Base-by-base conservation (phyloP, 768 basidiomycete species). In the Panaeolus papilionaceus region DNA sequence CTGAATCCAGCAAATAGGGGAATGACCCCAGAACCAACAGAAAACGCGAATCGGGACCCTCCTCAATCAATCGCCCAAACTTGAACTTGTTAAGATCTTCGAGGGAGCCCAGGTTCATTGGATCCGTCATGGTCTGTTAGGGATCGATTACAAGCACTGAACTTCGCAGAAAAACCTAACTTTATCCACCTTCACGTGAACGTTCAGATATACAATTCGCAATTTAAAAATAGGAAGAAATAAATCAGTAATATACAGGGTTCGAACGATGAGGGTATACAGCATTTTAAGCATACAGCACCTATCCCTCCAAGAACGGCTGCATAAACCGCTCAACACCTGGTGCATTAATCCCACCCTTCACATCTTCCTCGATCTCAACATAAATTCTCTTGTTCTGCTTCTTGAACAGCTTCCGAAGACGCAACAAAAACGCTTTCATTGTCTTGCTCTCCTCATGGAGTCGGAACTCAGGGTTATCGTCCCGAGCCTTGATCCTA, bases 1-100 rank as follows among this genome's bases (percentile, higher is more conserved):
- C 66, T 0, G 33, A 33, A 33, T 33, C 33, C 33, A 33, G 5
- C 33, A 75, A 64, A 33, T 69, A 65, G 26, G 80, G 86, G 14
- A 93, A 80, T 0, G 82, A 86, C 3, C 95, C 94, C 1, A 96
- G 86, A 7, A 95, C 79, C 51, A 84, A 87, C 33, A 93, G 68
- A 5, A 83, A 85, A 67, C 88, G 89, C 1, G 86, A 85, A 12
- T 85, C 72, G 0, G 89, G 81, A 75, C 92, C 92, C 80, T 89
- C 85, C 64, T 88, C 83, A 49, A 90, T 78, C 40, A 88, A 69
- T 45, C 81, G 82, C 40, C 89, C 86, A 58, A 88, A 87, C 11
- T 70, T 68, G 72, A 92, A 92, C 2, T 74, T 67, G 38, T 79
- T 75, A 20, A 90, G 74, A 62, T 79, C 73, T 20, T 71, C 70